phyloP scores from a whole-genome alignment of 768 basidiomycete species.

The Boletus vermiculosoides region DNA sequence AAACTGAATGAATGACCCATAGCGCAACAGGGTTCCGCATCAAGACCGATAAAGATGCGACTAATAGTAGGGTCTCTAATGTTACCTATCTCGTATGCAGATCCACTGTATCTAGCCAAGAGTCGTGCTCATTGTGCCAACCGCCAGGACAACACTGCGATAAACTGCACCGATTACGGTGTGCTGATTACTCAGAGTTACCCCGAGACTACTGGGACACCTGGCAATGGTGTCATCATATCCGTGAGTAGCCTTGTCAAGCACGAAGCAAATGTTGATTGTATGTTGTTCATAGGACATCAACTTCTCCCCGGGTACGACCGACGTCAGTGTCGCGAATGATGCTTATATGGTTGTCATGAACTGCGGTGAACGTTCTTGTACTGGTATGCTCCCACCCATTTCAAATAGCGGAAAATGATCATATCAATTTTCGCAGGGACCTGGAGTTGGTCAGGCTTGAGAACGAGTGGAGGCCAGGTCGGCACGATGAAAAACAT shows the following conservation, averaged over 20 bases:
- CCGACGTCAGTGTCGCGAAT: constrained; percentile 41
- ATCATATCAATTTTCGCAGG: constrained; percentile 30
- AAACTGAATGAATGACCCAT: not conserved
- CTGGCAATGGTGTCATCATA: constrained; percentile 56
- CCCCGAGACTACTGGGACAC: constrained; percentile 48
- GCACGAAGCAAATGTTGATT: not conserved
- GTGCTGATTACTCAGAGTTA: constrained; percentile 66
- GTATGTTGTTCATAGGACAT: constrained; percentile 37
- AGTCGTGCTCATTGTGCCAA: not conserved
- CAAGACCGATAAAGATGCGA: constrained; percentile 50
- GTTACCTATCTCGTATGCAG: constrained; percentile 47
- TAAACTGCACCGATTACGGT: constrained; percentile 48
- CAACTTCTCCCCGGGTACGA: constrained; percentile 44
- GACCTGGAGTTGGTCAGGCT: constrained; percentile 50
- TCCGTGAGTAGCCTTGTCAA: constrained; percentile 43
- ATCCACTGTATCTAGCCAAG: not conserved
- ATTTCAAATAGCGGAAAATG: not conserved
- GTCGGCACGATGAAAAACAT: constrained; percentile 36
- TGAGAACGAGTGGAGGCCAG: constrained; percentile 45
- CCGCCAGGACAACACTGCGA: constrained; percentile 52
- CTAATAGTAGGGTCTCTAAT: constrained; percentile 46
- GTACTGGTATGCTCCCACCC: constrained; percentile 39
- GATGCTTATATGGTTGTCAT: constrained; percentile 49
- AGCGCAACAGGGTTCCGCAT: constrained; percentile 60
- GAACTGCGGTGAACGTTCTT: constrained; percentile 54